A percentile compares a stretch with the other conserved stretches of the same genome.
phyloP scores from a whole-genome alignment of 1,284 basidiomycete species.

The Malassezia dermatis region DNA sequence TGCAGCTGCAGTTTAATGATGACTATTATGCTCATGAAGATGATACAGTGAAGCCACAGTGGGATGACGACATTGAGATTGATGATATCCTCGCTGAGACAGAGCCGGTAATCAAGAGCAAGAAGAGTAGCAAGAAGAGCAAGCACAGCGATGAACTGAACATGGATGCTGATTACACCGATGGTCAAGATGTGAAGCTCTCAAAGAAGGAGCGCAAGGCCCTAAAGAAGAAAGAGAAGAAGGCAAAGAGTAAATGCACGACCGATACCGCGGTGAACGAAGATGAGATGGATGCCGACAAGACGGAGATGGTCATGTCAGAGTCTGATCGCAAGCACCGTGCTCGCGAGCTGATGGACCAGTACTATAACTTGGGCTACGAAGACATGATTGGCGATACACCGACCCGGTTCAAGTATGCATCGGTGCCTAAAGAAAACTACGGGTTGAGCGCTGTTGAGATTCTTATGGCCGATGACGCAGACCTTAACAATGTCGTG shows the following conservation, averaged over 20 bases:
- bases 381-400: constrained; percentile 88
- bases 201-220: constrained; percentile 74
- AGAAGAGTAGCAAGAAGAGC: constrained; percentile 54
- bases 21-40: constrained; percentile 29
- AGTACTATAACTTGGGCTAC: constrained; percentile 79
- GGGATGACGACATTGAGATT: constrained; percentile 80
- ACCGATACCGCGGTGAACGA: constrained; percentile 11
- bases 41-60: constrained; percentile 59
- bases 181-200: constrained; percentile 49
- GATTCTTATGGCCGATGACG: constrained; percentile 82
- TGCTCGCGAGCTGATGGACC: constrained; percentile 77
- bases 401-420: constrained; percentile 88
- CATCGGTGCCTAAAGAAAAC: constrained; percentile 58
- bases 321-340: constrained; percentile 45
- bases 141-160: constrained; percentile 1
- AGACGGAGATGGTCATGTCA: background rate
- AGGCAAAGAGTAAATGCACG: constrained; percentile 4
- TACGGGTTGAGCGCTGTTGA: constrained; percentile 74
- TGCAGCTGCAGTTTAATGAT: constrained; percentile 38
- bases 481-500: constrained; percentile 82
- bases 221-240: constrained; percentile 27
- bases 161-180: constrained; percentile 62
- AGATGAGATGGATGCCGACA: constrained; percentile 19
- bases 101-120: constrained; percentile 44
- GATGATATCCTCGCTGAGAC: constrained; percentile 57